These are phyloP conservation scores for Podospora pseudocomata DNA, from an alignment of 495 filamentous ascomycete genomes.

Conservation along the genomic window DNA sequence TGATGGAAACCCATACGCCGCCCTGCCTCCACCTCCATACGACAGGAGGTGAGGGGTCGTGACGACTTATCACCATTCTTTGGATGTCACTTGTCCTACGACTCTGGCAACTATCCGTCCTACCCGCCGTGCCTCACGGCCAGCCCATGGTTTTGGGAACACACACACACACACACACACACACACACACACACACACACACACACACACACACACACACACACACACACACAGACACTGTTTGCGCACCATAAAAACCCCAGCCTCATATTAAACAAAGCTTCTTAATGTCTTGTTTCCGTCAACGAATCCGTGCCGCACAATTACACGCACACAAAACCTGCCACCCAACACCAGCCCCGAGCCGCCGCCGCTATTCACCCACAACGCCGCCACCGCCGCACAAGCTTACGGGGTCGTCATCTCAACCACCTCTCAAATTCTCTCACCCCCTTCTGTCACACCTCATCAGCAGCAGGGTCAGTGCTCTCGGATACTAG, in stretches of 20 bases:
- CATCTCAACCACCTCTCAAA: not conserved
- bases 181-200: not conserved
- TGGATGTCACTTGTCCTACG: too few relatives aligned
- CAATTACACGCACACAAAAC: conserved; percentile 1
- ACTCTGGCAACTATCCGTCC: not conserved
- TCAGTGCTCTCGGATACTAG: not conserved
- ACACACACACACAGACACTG: not conserved
- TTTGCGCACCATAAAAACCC: not conserved
- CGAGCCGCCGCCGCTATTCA: not conserved
- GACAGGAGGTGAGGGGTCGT: conserved; percentile 31
- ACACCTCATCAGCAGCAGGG: not conserved
- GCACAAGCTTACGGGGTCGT: conserved; percentile 8
- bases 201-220: not conserved
- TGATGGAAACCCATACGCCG: conserved; percentile 52
- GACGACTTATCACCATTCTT: not conserved
- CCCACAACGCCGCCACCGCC: not conserved
- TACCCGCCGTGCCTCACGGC: not conserved
- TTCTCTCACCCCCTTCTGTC: not conserved
- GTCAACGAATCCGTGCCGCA: not conserved
- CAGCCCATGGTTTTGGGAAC: not conserved
- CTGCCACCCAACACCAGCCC: not conserved
- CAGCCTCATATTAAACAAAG: not conserved
- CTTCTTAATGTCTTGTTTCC: conserved; percentile 1
- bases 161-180: not conserved
- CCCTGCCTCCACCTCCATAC: conserved; percentile 41